Base-by-base conservation (phyloP, 169 alveolate genomes). In the Perkinsus chesapeaki region DNA sequence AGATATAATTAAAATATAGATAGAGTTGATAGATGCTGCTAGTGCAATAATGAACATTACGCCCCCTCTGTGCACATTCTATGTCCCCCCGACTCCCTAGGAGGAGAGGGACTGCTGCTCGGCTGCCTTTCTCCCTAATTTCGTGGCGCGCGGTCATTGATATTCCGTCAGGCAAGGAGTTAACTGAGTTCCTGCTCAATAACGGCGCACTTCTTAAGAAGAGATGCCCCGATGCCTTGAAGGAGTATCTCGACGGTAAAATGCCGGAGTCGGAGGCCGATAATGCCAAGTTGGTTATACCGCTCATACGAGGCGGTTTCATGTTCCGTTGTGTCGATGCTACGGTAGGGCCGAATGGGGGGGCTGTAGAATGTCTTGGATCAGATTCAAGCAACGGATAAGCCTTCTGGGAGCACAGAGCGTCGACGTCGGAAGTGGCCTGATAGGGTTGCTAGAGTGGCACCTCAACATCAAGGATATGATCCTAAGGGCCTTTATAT, bases 371-470 rank as follows among this genome's bases (percentile, higher is more conserved):
- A 34, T 12, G 27, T 60, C 36, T 7, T 60, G 3, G 82, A 34
- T 60, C 31, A 60, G 82, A 60, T 60, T 34, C 82, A 60, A 60
- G 82, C 82, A 7, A 60, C 82, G 82, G 82, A 60, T 34, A 60
- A 60, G 82, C 82, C 82, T 7, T 60, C 82, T 27, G 82, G 82
- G 3, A 60, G 82, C 27, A 60, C 82, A 0, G 82, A 60, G 82
- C 82, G 82, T 60, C 82, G 82, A 20, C 82, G 82, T 60, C 82
- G 82, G 82, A 60, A 60, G 82, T 60, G 82, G 82, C 82, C 82
- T 16, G 82, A 60, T 23, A 60, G 82, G 82, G 82, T 60, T 0
- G 82, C 31, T 16, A 27, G 82, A 60, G 82, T 60, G 82, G 82
- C 82, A 34, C 82, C 82, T 0, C 82, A 60, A 34, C 82, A 60